Percentiles rank a stretch among this genome's conserved stretches.
These are phyloP conservation scores for Psilocybe cyanescens DNA, from an alignment of 768 basidiomycete species.

Conservation along the genomic window DNA sequence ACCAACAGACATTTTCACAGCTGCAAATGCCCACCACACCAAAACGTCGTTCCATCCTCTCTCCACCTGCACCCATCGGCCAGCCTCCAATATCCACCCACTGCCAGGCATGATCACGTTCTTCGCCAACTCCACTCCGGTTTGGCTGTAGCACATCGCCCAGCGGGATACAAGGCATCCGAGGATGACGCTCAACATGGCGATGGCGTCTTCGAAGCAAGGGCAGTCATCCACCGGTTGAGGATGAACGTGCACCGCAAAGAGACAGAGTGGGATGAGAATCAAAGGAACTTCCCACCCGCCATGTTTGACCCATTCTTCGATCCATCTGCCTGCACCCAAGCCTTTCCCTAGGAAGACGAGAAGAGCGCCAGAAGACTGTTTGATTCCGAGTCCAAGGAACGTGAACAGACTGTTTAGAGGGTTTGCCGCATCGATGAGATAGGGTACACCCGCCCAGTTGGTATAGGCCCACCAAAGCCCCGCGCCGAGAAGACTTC, in stretches of 20 bases:
- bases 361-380: constrained; percentile 22
- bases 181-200: constrained; percentile 82
- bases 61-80: constrained; percentile 38
- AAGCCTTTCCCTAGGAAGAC: constrained; percentile 43
- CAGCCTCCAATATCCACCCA: constrained; percentile 40
- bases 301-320: constrained; percentile 37
- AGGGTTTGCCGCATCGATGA: constrained; percentile 32
- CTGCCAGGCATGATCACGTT: constrained; percentile 60
- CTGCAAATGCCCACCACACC: constrained; percentile 51
- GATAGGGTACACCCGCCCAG: constrained; percentile 42
- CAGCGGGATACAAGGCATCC: constrained; percentile 77
- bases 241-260: constrained; percentile 87
- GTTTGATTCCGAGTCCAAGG: constrained; percentile 26
- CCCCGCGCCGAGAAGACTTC: constrained; percentile 63
- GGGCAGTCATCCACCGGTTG: constrained; percentile 97
- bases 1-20: constrained; percentile 51
- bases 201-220: constrained; percentile 97
- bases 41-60: constrained; percentile 41
- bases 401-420: constrained; percentile 27
- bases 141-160: constrained; percentile 51
- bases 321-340: constrained; percentile 36
- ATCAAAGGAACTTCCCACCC: constrained; percentile 63
- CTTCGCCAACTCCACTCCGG: constrained; percentile 30
- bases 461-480: constrained; percentile 68
- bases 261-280: constrained; percentile 63